Evolutionary conservation across 2,329 filamentous ascomycete species (phyloP), one percentile per base, ranked within the genome.

Genomic region (Camillea tinctor): DNA sequence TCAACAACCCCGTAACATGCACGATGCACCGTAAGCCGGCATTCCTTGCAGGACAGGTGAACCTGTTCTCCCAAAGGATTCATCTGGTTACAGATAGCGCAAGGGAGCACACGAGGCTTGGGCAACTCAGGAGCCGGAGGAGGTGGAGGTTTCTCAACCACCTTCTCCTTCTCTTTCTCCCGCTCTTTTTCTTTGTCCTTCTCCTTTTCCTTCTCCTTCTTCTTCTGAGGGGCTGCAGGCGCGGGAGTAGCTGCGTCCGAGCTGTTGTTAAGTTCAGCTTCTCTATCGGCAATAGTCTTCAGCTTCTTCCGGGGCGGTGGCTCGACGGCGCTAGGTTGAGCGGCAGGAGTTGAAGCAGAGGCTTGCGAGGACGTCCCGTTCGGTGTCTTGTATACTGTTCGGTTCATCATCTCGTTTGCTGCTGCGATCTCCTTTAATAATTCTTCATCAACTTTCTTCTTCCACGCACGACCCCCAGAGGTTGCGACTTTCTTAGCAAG

Each of bases 371-470:
- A 58, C 55, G 63, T 59, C 21, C 60, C 68, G 30, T 68, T 73
- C 20, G 69, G 68, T 56, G 80, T 65, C 68, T 76, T 68, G 68
- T 76, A 70, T 66, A 79, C 71, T 57, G 79, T 76, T 72, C 74
- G 67, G 52, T 68, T 78, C 68, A 83, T 73, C 79, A 84, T 82
- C 49, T 91, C 88, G 62, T 90, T 86, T 1, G 86, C 87, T 21
- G 84, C 80, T 26, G 84, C 77, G 11, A 91, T 78, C 74, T 94
- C 91, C 68, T 90, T 90, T 57, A 93, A 79, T 15, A 97, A 80
- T 72, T 98, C 95, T 73, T 98, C 94, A 65, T 99, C 95, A 59
- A 96, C 88, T 72, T 90, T 91, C 60, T 91, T 87, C 77, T 95
- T 96, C 87, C 89, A 93, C 4, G 91, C 89, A 67, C 92, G 89